These are phyloP conservation scores for Trichophaea hybrida DNA, from an alignment of 2,329 filamentous ascomycete genomes.

Conservation along the genomic window DNA sequence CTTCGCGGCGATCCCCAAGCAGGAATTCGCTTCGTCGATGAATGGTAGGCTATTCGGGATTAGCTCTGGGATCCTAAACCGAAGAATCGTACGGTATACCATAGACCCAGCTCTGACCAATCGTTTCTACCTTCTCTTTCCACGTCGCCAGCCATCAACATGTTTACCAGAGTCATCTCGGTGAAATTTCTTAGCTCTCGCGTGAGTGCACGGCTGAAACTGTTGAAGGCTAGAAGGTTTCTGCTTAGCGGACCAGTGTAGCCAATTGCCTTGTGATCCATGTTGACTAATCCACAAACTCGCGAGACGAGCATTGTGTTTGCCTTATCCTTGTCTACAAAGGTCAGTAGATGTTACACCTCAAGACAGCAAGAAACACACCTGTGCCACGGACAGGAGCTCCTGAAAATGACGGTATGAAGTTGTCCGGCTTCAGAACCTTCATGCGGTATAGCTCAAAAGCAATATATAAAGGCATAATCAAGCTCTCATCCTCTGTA, in stretches of 20 bases:
- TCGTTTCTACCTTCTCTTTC: conserved; percentile 46
- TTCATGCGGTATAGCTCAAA: conserved; percentile 73
- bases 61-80: not conserved
- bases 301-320: conserved; percentile 73
- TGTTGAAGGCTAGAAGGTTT: conserved; percentile 74
- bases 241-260: conserved; percentile 91
- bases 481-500: conserved; percentile 41
- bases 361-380: conserved; percentile 30
- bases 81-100: conserved; percentile 39
- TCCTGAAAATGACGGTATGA: conserved; percentile 44
- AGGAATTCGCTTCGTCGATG: conserved; percentile 54
- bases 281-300: conserved; percentile 65
- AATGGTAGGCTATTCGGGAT: conserved; percentile 43
- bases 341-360: conserved; percentile 30
- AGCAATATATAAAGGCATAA: conserved; percentile 67
- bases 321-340: conserved; percentile 55
- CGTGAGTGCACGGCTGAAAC: conserved; percentile 65
- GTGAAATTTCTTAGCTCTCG: conserved; percentile 66
- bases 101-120: conserved; percentile 51
- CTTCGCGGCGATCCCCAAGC: conserved; percentile 64
- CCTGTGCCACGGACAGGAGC: conserved; percentile 45
- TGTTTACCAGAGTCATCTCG: conserved; percentile 64
- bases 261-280: conserved; percentile 70
- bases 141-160: conserved; percentile 69
- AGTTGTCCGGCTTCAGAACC: conserved; percentile 57